Conservation (phyloP, 306 rosid species). For the Corylus americana region DNA sequence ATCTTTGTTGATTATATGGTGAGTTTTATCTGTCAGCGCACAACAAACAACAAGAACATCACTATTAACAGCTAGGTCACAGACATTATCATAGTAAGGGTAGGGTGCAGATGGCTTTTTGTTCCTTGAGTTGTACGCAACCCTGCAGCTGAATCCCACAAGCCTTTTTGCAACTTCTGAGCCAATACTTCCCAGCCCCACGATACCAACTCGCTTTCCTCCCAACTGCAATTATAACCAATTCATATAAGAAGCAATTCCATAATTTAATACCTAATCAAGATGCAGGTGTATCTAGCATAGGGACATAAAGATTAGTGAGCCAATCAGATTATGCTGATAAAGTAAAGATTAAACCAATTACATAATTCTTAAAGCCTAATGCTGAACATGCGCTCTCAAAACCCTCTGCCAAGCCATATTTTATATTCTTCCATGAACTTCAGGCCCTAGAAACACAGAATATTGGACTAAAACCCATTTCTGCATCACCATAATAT, state of each 20-base stretch:
- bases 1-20: constrained; percentile 22
- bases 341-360: too few relatives aligned
- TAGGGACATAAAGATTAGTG: neutral
- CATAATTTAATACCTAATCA: neutral
- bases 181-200: constrained; percentile 30
- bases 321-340: neutral
- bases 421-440: too few relatives aligned
- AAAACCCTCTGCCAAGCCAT: too few relatives aligned
- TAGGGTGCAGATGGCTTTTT: constrained; percentile 4
- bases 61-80: constrained; percentile 16
- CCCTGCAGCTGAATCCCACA: constrained; percentile 16
- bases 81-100: constrained; percentile 8
- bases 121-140: constrained; percentile 21
- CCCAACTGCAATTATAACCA: constrained; percentile 17
- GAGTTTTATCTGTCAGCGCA: constrained; percentile 11
- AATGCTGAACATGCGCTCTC: too few relatives aligned
- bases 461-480: too few relatives aligned
- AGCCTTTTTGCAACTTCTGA: constrained; percentile 25
- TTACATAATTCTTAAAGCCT: too few relatives aligned
- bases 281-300: neutral
- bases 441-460: too few relatives aligned
- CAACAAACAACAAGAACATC: constrained; percentile 22
- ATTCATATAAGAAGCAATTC: neutral
- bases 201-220: constrained; percentile 25
- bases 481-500: too few relatives aligned